Percentiles rank a stretch among this genome's conserved stretches.
Conservation (phyloP, 352 stramenopile species). For the Globisporangium uncinulatum region DNA sequence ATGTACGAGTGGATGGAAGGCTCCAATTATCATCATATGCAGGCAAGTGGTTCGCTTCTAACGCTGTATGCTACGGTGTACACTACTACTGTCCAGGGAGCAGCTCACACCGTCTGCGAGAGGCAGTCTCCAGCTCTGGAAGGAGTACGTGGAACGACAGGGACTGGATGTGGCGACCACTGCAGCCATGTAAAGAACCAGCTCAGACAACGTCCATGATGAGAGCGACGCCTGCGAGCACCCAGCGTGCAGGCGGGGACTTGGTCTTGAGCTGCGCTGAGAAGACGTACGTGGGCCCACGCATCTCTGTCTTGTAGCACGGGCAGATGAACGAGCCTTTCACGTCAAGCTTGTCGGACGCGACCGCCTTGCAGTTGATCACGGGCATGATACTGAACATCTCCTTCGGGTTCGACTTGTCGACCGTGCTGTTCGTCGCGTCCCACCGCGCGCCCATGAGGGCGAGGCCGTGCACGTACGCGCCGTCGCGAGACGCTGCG, state of each 20-base stretch:
- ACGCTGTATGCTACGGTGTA: no score
- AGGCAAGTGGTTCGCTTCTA: not conserved
- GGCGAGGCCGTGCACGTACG: conserved; percentile 92
- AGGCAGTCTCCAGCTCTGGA: conserved; percentile 39
- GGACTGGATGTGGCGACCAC: no score
- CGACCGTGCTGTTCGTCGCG: conserved; percentile 86
- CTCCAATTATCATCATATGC: not conserved
- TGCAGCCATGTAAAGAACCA: no score
- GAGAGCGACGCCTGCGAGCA: conserved; percentile 93
- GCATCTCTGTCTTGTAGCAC: conserved; percentile 96
- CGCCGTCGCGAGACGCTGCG: conserved; percentile 87
- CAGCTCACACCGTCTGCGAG: conserved; percentile 42
- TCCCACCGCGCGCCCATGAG: conserved; percentile 97
- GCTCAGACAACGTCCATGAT: conserved; percentile 93
- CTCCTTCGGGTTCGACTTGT: conserved; percentile 95
- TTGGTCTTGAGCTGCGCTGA: conserved; percentile 98
- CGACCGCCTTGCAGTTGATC: conserved; percentile 97
- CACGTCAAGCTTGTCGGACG: conserved; percentile 92
- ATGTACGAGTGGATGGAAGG: conserved; percentile 21
- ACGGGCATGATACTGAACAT: conserved; percentile 98
- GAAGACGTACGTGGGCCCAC: conserved; percentile 97
- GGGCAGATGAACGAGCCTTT: conserved; percentile 95
- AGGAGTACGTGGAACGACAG: conserved; percentile 18
- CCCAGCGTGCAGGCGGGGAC: conserved; percentile 90
- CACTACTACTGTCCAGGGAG: conserved; percentile 6